phyloP scores from a whole-genome alignment of 2,329 filamentous ascomycete species.

The Cadophora sp. region DNA sequence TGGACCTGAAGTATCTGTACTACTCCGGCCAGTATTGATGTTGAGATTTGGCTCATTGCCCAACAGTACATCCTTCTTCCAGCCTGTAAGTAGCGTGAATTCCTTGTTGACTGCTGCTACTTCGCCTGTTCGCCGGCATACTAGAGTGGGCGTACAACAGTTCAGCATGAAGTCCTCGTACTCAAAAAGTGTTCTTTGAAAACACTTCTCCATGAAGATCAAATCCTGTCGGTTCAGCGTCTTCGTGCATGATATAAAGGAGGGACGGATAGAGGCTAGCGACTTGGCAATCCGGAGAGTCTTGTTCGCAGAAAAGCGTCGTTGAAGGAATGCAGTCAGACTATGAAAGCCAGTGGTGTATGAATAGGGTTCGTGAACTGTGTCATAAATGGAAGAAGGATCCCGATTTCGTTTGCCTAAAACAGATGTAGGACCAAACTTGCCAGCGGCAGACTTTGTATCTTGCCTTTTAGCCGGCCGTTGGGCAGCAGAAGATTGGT shows the following conservation, averaged over 20 bases:
- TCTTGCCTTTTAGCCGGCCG: constrained; percentile 42
- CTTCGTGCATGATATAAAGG: constrained; percentile 89
- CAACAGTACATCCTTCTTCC: constrained; percentile 87
- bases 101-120: constrained; percentile 96
- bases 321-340: constrained; percentile 79
- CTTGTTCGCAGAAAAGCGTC: constrained; percentile 79
- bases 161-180: constrained; percentile 92
- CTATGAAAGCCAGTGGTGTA: constrained; percentile 92
- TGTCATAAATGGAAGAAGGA: constrained; percentile 85
- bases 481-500: constrained; percentile 30
- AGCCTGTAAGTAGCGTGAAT: constrained; percentile 93
- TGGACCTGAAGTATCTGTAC: constrained; percentile 52
- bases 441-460: constrained; percentile 34
- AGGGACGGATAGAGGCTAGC: constrained; percentile 87
- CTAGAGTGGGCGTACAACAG: constrained; percentile 87
- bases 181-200: constrained; percentile 90
- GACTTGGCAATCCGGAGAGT: constrained; percentile 85
- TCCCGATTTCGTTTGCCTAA: constrained; percentile 67
- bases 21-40: constrained; percentile 66
- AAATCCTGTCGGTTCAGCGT: constrained; percentile 89
- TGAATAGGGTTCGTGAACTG: constrained; percentile 87
- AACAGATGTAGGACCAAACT: constrained; percentile 41
- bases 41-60: constrained; percentile 90
- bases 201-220: constrained; percentile 97
- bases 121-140: constrained; percentile 90